phyloP scores from a whole-genome alignment of 1,284 basidiomycete genomes.

The Cutaneotrichosporon sp. region DNA sequence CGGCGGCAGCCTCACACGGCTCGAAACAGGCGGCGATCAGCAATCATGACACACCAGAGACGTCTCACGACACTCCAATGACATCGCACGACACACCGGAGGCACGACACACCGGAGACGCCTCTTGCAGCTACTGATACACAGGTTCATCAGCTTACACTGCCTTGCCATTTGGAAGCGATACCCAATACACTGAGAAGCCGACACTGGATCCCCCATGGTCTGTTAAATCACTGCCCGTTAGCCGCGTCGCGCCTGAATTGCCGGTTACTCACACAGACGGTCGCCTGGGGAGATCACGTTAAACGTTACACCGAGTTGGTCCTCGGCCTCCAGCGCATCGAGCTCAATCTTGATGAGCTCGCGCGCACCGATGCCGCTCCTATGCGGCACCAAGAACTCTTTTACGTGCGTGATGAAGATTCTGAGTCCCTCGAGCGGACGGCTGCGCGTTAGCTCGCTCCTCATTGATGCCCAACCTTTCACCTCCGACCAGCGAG shows the following conservation, averaged over 20 bases:
- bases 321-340: constrained; percentile 30
- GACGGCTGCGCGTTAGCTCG: constrained; percentile 19
- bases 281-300: constrained; percentile 42
- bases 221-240: constrained; percentile 11
- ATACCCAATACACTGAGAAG: neutral
- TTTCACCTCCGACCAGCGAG: constrained; percentile 21
- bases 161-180: no score
- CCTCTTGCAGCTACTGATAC: neutral
- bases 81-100: no score
- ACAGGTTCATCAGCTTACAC: neutral
- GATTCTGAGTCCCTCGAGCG: constrained; percentile 41
- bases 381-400: constrained; percentile 42
- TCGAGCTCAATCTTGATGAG: constrained; percentile 40
- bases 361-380: constrained; percentile 38
- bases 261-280: constrained; percentile 35
- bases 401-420: constrained; percentile 53
- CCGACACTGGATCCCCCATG: neutral
- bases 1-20: no score
- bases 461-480: neutral
- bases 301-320: constrained; percentile 44
- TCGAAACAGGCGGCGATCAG: no score
- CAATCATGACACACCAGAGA: no score
- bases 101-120: no score
- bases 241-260: neutral
- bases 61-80: no score